Evolutionary conservation across 106 monocot species (phyloP).

Genomic region (Narthecium ossifragum): DNA sequence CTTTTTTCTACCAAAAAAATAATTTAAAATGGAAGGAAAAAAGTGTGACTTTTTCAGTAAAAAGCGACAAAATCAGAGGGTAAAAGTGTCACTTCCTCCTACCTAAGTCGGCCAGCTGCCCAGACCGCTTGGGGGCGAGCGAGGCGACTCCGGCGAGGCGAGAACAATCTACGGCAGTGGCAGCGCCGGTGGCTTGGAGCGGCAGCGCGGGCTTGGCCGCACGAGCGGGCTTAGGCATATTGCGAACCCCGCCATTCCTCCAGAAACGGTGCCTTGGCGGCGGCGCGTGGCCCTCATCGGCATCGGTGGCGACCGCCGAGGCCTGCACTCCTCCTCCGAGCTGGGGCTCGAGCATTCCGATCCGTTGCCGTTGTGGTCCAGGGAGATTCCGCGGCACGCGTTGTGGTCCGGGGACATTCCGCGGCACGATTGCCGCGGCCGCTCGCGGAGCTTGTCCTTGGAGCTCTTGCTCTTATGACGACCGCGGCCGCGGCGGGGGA

Average conservation of each 20-base stretch:
- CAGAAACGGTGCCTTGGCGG: not conserved
- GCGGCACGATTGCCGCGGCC: not conserved
- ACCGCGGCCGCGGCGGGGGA: conserved; percentile 9
- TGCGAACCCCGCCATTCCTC: conserved; percentile 26
- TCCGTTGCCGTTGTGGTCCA: conserved; percentile 22
- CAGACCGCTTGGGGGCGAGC: not conserved
- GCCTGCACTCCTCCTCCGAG: no score
- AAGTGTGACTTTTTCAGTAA: no score
- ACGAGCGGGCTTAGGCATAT: conserved; percentile 52
- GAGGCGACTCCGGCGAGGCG: not conserved
- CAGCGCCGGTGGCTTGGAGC: not conserved
- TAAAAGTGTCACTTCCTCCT: not conserved
- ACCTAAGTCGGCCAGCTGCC: not conserved
- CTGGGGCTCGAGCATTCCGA: not conserved
- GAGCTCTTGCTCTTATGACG: not conserved
- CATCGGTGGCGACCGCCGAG: not conserved
- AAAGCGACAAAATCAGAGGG: not conserved
- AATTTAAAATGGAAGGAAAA: not conserved
- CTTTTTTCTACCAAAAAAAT: not conserved
- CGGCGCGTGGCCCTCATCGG: not conserved
- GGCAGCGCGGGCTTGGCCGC: conserved; percentile 11
- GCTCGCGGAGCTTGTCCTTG: not conserved
- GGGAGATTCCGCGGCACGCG: conserved; percentile 1
- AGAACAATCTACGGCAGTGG: not conserved
- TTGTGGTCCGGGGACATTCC: conserved; percentile 16